Evolutionary conservation across 805 yeast genomes (phyloP), one percentile per base, ranked within the genome.

Genomic region (Cyberlindnera mississippiensis): DNA sequence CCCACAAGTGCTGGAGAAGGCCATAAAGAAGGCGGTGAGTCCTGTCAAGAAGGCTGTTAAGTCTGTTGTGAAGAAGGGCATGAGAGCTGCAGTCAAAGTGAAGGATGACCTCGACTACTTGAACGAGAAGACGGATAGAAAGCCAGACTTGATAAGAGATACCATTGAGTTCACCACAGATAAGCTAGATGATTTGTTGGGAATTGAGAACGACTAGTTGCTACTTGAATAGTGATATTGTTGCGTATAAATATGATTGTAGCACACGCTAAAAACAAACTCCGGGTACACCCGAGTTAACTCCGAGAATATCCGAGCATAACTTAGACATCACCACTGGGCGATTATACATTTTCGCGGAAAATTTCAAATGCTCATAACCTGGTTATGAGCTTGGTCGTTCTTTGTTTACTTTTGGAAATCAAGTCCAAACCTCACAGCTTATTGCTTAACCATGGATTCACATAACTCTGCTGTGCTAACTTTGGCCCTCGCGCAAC

Each of bases 401-500:
- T n/a, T n/a, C 6, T 37, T 17, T 37, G 17, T 19, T 13, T 15
- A n/a, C 29, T 16, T 20, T 20, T 20, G 24, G 24, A 9, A 20
- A 16, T 6, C 9, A 20, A 20, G 24, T 6, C 24, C 24, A 20
- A 20, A 20, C 8, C 9, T 20, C 24, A 20, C 24, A 20, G 24
- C 9, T 20, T 6, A 20, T 20, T 20, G 24, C 24, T 20, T 13
- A 20, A 22, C 14, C 8, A 45, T 45, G 49, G 49, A 45, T 18
- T 37, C 30, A 14, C 42, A 44, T 18, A 40, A 41, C 19, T 62
- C 55, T 9, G 57, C 52, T 22, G 59, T 52, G 14, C 57, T 46
- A 22, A 52, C 56, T 8, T 51, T 44, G 13, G 60, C 53, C 14
- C 45, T 52, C 37, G 50, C 52, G 46, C 57, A 46, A 67, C 65